Evolutionary conservation across 345 rosid genomes (phyloP).

Genomic region (Boechera retrofracta): DNA sequence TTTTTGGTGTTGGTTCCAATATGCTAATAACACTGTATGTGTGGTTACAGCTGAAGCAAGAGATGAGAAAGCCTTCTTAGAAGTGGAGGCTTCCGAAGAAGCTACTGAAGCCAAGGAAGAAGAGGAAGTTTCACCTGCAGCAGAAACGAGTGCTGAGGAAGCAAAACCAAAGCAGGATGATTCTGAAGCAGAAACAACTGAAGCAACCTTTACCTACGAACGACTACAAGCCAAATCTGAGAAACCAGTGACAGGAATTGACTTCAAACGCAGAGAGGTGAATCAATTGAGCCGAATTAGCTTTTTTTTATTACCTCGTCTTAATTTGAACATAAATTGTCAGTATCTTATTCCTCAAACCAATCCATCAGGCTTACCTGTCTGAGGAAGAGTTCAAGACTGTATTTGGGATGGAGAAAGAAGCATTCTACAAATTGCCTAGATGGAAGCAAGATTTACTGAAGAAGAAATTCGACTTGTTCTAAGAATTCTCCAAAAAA

Average conservation of each 20-base stretch:
- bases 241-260: slow-evolving; percentile 84
- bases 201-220: slow-evolving; percentile 66
- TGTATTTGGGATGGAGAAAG: slow-evolving; percentile 71
- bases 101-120: slow-evolving; percentile 53
- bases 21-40: slow-evolving; percentile 5
- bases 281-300: slow-evolving; percentile 15
- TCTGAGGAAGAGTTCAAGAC: slow-evolving; percentile 73
- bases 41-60: slow-evolving; percentile 50
- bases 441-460: slow-evolving; percentile 93
- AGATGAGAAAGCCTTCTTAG: slow-evolving; percentile 54
- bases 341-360: neutral
- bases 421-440: slow-evolving; percentile 73
- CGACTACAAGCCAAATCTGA: slow-evolving; percentile 80
- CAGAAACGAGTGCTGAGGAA: slow-evolving; percentile 57
- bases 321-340: neutral
- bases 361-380: slow-evolving; percentile 66
- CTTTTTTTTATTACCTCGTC: neutral
- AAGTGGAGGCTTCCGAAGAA: slow-evolving; percentile 59
- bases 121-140: slow-evolving; percentile 48
- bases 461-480: slow-evolving; percentile 78
- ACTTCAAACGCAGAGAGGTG: slow-evolving; percentile 91
- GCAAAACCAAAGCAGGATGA: slow-evolving; percentile 57
- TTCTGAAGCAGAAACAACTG: slow-evolving; percentile 43
- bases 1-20: neutral
- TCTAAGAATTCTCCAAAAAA: slow-evolving; percentile 45